Percentiles rank a stretch among this genome's conserved stretches.
Conservation (phyloP, 192 early-diverging fungal species). For the Entophlyctis helioformis region DNA sequence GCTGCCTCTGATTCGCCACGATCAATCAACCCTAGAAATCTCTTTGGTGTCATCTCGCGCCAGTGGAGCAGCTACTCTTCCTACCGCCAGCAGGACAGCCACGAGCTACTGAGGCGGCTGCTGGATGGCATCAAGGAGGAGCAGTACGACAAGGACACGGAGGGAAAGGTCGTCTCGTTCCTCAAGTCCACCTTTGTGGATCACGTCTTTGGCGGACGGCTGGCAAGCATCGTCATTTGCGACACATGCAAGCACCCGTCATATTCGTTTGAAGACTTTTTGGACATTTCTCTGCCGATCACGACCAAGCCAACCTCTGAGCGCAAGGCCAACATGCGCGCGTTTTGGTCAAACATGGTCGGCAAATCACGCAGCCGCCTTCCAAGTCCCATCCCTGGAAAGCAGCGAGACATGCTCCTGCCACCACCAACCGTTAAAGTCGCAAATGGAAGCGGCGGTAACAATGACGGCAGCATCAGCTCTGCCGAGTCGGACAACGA, state of each 20-base stretch:
- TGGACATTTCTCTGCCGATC: slow-evolving; percentile 49
- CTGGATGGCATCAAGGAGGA: slow-evolving; percentile 51
- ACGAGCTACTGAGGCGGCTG: slow-evolving; percentile 56
- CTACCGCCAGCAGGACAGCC: slow-evolving; percentile 57
- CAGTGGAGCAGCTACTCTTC: slow-evolving; percentile 47
- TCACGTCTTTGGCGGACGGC: slow-evolving; percentile 49
- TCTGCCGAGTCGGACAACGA: too few relatives aligned
- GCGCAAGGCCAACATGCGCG: too few relatives aligned
- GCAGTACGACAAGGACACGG: slow-evolving; percentile 8
- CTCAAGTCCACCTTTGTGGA: slow-evolving; percentile 50
- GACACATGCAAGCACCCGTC: slow-evolving; percentile 35
- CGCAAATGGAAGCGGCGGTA: too few relatives aligned
- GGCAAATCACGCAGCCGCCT: too few relatives aligned
- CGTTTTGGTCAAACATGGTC: too few relatives aligned
- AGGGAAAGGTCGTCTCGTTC: background rate
- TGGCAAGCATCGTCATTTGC: slow-evolving; percentile 57
- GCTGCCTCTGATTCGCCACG: slow-evolving; percentile 9
- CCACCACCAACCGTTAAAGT: too few relatives aligned
- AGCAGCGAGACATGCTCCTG: too few relatives aligned
- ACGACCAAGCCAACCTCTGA: too few relatives aligned
- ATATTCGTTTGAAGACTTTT: slow-evolving; percentile 49
- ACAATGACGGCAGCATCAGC: too few relatives aligned
- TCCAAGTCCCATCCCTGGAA: too few relatives aligned
- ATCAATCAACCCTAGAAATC: slow-evolving; percentile 4
- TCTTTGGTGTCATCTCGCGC: slow-evolving; percentile 43